Conservation (phyloP, 257 asterid species). For the Fraxinus anomala region DNA sequence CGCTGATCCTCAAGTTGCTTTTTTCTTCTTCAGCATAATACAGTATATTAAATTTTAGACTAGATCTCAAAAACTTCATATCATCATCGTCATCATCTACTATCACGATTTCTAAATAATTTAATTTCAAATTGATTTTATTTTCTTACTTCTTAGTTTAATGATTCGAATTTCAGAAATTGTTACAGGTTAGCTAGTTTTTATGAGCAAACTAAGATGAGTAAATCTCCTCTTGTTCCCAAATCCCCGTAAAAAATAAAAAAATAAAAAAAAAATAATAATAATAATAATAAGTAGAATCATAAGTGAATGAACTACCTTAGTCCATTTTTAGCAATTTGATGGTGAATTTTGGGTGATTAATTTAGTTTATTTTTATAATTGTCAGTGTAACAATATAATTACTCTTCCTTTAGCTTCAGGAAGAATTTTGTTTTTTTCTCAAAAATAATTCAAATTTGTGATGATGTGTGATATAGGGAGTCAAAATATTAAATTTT, state of each 20-base stretch:
- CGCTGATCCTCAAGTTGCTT: not conserved
- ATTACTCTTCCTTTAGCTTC: too few relatives aligned
- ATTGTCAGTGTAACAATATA: too few relatives aligned
- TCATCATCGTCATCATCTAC: not conserved
- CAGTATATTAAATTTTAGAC: not conserved
- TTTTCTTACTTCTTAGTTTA: not conserved
- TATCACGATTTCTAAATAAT: not conserved
- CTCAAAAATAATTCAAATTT: too few relatives aligned
- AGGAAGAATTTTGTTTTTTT: too few relatives aligned
- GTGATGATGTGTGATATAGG: slow-evolving; percentile 12
- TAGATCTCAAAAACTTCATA: not conserved
- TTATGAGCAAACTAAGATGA: not conserved
- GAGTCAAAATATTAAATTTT: slow-evolving; percentile 9
- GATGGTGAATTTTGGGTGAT: not conserved
- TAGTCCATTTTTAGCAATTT: not conserved
- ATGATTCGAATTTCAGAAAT: not conserved
- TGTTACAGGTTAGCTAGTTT: not conserved
- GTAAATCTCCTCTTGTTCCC: not conserved
- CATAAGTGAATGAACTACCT: not conserved
- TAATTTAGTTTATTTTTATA: not conserved
- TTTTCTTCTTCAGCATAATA: not conserved
- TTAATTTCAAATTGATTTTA: not conserved
- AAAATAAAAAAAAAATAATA: too few relatives aligned
- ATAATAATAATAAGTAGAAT: not conserved
- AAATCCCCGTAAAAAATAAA: not conserved